Percentiles rank a stretch among this genome's conserved stretches.
Conservation (phyloP, 257 asterid genomes). For the Knoxia roxburghii region DNA sequence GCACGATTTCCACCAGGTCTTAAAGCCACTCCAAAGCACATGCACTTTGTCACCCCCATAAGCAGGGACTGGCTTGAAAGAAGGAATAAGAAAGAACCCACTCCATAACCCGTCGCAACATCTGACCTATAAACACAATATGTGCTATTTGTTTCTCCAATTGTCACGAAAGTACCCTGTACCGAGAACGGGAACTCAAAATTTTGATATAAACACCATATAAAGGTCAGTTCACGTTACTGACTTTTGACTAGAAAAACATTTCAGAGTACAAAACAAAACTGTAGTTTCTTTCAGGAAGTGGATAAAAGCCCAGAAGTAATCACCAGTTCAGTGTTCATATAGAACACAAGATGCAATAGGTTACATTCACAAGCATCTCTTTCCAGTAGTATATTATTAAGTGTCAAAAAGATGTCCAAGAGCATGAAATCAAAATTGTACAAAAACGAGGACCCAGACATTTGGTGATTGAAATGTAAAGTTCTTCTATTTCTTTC, state of each 20-base stretch:
- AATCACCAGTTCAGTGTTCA: background rate
- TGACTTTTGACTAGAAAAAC: background rate
- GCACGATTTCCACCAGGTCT: slow-evolving; percentile 86
- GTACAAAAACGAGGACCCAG: background rate
- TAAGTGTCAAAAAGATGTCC: background rate
- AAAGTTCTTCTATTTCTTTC: background rate
- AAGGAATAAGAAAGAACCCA: slow-evolving; percentile 85
- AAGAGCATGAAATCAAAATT: background rate
- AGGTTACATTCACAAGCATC: no score
- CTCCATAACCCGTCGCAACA: slow-evolving; percentile 92
- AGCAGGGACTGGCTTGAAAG: slow-evolving; percentile 83
- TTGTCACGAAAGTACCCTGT: slow-evolving; percentile 59
- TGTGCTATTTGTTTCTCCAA: slow-evolving; percentile 55
- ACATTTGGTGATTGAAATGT: background rate
- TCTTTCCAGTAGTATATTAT: background rate
- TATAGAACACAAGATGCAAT: background rate
- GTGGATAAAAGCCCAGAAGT: background rate
- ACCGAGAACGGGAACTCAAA: slow-evolving; percentile 16
- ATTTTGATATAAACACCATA: background rate
- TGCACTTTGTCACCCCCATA: slow-evolving; percentile 90
- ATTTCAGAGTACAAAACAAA: background rate
- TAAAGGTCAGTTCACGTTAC: background rate
- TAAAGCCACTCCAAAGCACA: slow-evolving; percentile 86
- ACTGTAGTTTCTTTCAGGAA: background rate
- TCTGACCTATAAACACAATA: slow-evolving; percentile 84